Evolutionary conservation across 106 monocot genomes (phyloP), one percentile per base, ranked within the genome.

Genomic region (Dioscorea dumetorum): DNA sequence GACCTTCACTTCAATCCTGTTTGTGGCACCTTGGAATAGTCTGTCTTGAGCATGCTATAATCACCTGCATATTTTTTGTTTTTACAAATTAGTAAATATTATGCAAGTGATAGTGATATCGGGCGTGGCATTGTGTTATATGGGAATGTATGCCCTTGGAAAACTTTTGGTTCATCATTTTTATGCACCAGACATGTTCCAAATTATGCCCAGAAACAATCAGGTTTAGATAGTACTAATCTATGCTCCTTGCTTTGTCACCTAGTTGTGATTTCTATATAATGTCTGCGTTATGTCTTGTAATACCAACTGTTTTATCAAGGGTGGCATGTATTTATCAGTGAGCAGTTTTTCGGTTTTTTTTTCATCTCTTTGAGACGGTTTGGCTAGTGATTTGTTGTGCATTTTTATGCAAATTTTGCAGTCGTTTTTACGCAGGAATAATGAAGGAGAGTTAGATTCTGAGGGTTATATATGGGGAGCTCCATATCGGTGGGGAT

Each of bases 401-500:
- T 80, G 31, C 35, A 57, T 50, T 74, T 74, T 78, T 60, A 80
- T 82, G 70, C 32, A 74, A 80, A 63, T 69, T 52, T 67, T 50
- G 69, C 84, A 99, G 97, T 80, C 79, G 51, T 73, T 74, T 67
- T 77, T 99, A 70, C 67, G 92, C 87, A 92, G 92, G 82, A 87
- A 92, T 61, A 50, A 48, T 49, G 79, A 79, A 34, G 97, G 97
- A 53, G 85, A 85, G 17, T 53, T 87, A 52, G 89, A 93, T 85
- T 64, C 82, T 64, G 64, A 67, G 70, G 92, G 97, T 2, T 67
- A 70, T 24, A 69, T 99, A 68, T 99, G 89, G 89, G 97, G 78
- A 16, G 83, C 67, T 66, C 97, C 97, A 8, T 99, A 99, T 71
- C 78, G 92, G n/a, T 99, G 89, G 82, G 97, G 97, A 73, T 80